phyloP scores from a whole-genome alignment of 345 rosid species.

The Ceriops zippeliana region DNA sequence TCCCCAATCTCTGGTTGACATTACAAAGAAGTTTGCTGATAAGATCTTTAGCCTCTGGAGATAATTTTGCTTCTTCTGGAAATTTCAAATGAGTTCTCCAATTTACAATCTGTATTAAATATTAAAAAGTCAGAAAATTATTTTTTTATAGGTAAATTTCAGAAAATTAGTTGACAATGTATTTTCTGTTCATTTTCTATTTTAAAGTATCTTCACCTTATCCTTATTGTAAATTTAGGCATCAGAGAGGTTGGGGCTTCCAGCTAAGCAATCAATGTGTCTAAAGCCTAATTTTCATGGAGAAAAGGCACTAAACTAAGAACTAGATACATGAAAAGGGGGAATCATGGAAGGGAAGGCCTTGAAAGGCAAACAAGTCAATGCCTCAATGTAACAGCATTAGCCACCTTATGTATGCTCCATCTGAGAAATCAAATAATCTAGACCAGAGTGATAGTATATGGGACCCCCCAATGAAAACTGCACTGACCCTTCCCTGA shows the following conservation, averaged over 20 bases:
- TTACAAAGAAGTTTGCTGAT: conserved; percentile 74
- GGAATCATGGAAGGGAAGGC: neutral
- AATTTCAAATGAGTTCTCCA: conserved; percentile 96
- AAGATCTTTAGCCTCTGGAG: conserved; percentile 71
- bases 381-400: too few species aligned
- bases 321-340: neutral
- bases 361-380: too few species aligned
- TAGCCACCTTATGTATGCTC: too few species aligned
- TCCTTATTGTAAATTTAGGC: neutral
- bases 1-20: conserved; percentile 77
- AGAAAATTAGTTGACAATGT: neutral
- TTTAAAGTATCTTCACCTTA: too few species aligned
- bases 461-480: neutral
- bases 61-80: conserved; percentile 84
- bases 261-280: neutral
- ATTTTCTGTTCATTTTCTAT: neutral
- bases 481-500: neutral
- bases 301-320: neutral
- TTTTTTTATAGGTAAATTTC: neutral
- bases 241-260: neutral
- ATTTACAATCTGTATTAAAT: conserved; percentile 63
- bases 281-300: too few species aligned
- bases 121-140: too few species aligned
- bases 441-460: neutral
- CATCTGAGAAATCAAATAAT: too few species aligned